Base-by-base conservation (phyloP, 1,139 yeast genomes). In the Fermentozyma sake region DNA sequence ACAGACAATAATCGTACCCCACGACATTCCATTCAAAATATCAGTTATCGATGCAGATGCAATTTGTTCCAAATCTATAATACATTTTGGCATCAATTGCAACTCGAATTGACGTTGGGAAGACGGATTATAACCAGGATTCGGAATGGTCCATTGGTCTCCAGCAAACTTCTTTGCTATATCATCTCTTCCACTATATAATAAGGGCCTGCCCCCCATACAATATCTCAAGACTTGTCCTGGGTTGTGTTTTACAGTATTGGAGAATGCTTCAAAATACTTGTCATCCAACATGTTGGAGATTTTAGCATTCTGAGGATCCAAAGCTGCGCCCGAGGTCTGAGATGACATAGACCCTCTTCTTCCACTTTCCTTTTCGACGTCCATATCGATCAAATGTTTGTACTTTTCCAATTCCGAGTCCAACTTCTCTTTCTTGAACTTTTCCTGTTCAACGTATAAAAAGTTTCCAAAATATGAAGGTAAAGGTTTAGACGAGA, bases 21-120 rank as follows among this genome's bases (percentile, higher is more conserved):
- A 91, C 37, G 91, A 93, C 95, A 91, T 91, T 6, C 97, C 96
- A 22, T 76, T 76, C 33, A 66, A 45, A 7, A 69, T 53, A 14
- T 79, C 66, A 25, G 61, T 59, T 5, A 65, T 54, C 26, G 52
- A 48, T 6, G 58, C 58, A 23, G 46, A 38, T 7, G 46, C 44
- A 11, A 38, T 38, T 14, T 61, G 64, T 50, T 91, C 97, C 26
- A 91, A 66, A 43, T 85, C 91, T 38, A 85, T 65, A 29, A 91
- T 89, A 29, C 89, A 76, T 51, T 85, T 85, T 5, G 98, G 98
- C 97, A 91, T 89, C 31, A 91, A 56, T 52, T 91, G 98, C 32
- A 89, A 60, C 53, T 91, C 98, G 44, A 86, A 83, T 13, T 70
- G 71, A 38, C 95, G 69, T 6, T 43, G 37, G 1, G 80, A 71